These are phyloP conservation scores for Cryphonectria carpinicola DNA, from an alignment of 2,329 filamentous ascomycete species.

Conservation along the genomic window DNA sequence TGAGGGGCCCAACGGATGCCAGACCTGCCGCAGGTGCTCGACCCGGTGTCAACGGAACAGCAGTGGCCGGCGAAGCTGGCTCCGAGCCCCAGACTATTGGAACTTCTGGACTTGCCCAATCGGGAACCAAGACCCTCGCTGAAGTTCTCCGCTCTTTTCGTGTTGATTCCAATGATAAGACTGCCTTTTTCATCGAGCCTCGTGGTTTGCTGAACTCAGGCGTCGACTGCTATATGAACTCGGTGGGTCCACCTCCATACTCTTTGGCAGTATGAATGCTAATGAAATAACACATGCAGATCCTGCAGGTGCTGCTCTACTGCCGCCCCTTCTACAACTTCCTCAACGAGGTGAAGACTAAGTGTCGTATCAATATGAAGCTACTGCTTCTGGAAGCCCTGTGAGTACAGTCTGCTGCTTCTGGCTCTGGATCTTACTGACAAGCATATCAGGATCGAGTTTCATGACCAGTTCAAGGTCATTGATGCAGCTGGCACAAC, in stretches of 20 bases:
- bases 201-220: conserved; percentile 94
- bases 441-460: conserved; percentile 74
- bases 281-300: conserved; percentile 52
- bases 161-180: conserved; percentile 64
- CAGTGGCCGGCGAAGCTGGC: conserved; percentile 29
- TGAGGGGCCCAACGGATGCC: conserved; percentile 27
- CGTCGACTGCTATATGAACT: conserved; percentile 99
- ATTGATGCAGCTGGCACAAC: conserved; percentile 77
- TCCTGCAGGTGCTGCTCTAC: conserved; percentile 93
- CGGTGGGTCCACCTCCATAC: conserved; percentile 62
- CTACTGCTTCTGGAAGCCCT: conserved; percentile 86
- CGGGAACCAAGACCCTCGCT: conserved; percentile 64
- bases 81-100: conserved; percentile 32
- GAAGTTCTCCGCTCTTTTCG: conserved; percentile 78
- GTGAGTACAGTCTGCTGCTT: conserved; percentile 53
- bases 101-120: conserved; percentile 45
- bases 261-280: neutral
- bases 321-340: conserved; percentile 95
- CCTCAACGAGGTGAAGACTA: conserved; percentile 81
- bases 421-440: conserved; percentile 15
- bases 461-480: conserved; percentile 88
- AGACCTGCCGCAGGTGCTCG: conserved; percentile 32
- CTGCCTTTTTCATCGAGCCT: conserved; percentile 82
- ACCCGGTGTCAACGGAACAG: conserved; percentile 34
- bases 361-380: conserved; percentile 88